A percentile compares a stretch with the other conserved stretches of the same genome.
These are phyloP conservation scores for Solanum habrochaites DNA, from an alignment of 257 asterid species.

Conservation along the genomic window DNA sequence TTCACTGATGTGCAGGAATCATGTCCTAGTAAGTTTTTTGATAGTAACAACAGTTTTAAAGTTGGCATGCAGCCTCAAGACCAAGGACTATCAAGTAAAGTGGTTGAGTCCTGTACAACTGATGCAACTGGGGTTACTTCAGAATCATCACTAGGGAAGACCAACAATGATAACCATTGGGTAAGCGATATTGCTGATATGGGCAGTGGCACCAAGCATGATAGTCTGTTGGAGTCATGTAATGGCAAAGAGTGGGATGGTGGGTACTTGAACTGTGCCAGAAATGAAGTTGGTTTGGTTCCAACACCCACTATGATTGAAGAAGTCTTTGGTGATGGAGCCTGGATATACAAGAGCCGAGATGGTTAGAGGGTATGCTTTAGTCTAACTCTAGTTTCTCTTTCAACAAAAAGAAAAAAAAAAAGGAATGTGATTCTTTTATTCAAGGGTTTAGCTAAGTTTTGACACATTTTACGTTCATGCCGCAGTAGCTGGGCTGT, in stretches of 20 bases:
- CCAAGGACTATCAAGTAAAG: not conserved
- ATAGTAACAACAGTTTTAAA: not conserved
- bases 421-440: not conserved
- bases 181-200: not conserved
- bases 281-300: conserved; percentile 22
- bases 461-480: not conserved
- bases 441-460: not conserved
- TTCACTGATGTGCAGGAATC: not conserved
- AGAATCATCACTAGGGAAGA: not conserved
- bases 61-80: not conserved
- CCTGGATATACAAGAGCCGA: conserved; percentile 12
- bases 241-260: conserved; percentile 27
- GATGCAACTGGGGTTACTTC: not conserved
- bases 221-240: conserved; percentile 8
- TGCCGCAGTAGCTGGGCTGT: not conserved
- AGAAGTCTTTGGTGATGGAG: conserved; percentile 37
- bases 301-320: conserved; percentile 37
- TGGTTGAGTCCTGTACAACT: not conserved
- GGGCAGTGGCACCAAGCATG: not conserved
- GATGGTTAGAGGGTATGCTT: conserved; percentile 5
- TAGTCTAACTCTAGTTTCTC: not conserved
- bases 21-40: not conserved
- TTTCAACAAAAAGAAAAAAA: not conserved
- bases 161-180: conserved; percentile 5
- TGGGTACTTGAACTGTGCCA: conserved; percentile 15